Conservation (phyloP, 208 protist genomes). For the Kentomonas sorsogonicus region DNA sequence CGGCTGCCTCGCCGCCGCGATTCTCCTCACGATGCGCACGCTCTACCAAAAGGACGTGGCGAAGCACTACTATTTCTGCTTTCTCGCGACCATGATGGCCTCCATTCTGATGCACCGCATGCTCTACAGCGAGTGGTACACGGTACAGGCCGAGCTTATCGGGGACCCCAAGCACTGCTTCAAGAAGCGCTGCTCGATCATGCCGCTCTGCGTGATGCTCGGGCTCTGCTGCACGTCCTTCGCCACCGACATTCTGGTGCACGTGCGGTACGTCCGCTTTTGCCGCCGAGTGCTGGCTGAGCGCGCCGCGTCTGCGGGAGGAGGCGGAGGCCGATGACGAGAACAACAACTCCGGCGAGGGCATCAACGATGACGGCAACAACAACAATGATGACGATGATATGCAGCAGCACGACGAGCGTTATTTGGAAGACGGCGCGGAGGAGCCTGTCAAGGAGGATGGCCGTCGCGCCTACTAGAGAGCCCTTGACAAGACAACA, state of each 20-base stretch:
- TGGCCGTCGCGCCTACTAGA: too few species aligned
- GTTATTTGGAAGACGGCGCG: too few species aligned
- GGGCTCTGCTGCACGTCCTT: conserved; percentile 20
- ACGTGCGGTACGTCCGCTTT: conserved; percentile 34
- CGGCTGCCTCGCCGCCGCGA: conserved; percentile 22
- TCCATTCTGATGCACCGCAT: conserved; percentile 30
- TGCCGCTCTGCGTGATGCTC: conserved; percentile 7
- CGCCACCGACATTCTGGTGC: conserved; percentile 22
- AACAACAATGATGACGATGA: too few species aligned
- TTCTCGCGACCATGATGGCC: conserved; percentile 13
- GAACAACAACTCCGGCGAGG: too few species aligned
- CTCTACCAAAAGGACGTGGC: conserved; percentile 37
- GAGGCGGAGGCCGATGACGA: not conserved
- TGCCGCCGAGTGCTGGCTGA: conserved; percentile 33
- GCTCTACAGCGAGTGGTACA: conserved; percentile 8
- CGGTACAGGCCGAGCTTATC: not conserved
- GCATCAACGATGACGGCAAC: too few species aligned
- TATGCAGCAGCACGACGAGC: too few species aligned
- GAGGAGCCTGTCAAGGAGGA: too few species aligned
- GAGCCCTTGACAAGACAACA: too few species aligned
- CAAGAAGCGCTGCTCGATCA: not conserved
- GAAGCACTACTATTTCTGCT: conserved; percentile 43
- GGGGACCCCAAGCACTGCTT: conserved; percentile 3
- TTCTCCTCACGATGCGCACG: conserved; percentile 30
- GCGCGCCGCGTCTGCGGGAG: conserved; percentile 23